A percentile compares a stretch with the other conserved stretches of the same genome.
phyloP scores from a whole-genome alignment of 2,329 filamentous ascomycete species.

The Emydomyces testavorans region DNA sequence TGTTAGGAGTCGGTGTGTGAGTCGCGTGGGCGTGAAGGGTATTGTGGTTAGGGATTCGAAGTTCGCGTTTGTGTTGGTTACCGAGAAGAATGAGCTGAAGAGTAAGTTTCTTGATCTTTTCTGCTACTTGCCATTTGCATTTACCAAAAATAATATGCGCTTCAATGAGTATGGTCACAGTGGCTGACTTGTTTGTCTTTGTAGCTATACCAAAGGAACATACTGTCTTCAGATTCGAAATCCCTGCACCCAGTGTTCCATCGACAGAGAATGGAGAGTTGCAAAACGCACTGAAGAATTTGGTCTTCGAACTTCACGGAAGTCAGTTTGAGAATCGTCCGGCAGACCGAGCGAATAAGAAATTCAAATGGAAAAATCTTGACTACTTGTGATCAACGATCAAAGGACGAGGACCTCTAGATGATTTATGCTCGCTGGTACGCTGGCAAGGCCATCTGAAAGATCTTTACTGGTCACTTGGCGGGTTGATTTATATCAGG shows the following conservation, averaged over 20 bases:
- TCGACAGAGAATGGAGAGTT: slow-evolving; percentile 16
- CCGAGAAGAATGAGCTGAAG: slow-evolving; percentile 57
- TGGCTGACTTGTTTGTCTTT: slow-evolving; percentile 5
- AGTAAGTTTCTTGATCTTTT: slow-evolving; percentile 30
- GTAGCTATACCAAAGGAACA: slow-evolving; percentile 74
- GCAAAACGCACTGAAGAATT: slow-evolving; percentile 26
- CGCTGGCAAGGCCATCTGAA: neutral
- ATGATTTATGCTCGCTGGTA: neutral
- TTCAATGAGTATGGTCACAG: slow-evolving; percentile 1
- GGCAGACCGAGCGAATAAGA: slow-evolving; percentile 75
- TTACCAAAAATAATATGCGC: neutral
- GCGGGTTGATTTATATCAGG: too few species aligned
- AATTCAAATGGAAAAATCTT: slow-evolving; percentile 78
- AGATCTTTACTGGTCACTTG: neutral
- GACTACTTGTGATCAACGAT: slow-evolving; percentile 50
- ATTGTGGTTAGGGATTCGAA: slow-evolving; percentile 84
- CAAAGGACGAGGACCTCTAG: neutral
- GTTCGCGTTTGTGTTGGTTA: slow-evolving; percentile 77
- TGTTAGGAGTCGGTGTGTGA: slow-evolving; percentile 66
- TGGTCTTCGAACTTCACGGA: slow-evolving; percentile 77
- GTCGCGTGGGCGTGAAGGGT: slow-evolving; percentile 69
- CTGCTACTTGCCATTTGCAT: neutral
- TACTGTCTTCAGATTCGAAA: slow-evolving; percentile 66
- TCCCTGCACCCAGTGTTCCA: slow-evolving; percentile 40
- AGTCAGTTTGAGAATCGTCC: slow-evolving; percentile 76